Conservation (phyloP, 805 yeast species). For the Phaffomyces antillensis region DNA sequence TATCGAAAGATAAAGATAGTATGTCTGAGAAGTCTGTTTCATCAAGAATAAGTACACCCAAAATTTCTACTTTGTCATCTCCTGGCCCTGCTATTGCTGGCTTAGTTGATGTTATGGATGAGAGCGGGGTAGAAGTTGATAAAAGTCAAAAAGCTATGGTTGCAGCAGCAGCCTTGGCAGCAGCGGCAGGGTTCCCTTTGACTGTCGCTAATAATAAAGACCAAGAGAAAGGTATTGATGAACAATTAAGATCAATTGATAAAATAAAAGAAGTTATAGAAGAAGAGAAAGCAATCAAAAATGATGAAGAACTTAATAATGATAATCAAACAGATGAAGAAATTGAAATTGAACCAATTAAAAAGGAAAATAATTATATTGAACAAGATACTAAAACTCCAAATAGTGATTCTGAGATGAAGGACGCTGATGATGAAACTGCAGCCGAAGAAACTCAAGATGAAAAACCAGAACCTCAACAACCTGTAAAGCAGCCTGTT, state of each 20-base stretch:
- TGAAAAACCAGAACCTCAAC: conserved; percentile 6
- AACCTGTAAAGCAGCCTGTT: background rate
- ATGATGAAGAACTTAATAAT: background rate
- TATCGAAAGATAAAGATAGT: background rate
- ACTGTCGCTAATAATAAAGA: conserved; percentile 6
- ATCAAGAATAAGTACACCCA: conserved; percentile 6
- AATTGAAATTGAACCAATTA: background rate
- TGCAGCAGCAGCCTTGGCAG: conserved; percentile 77
- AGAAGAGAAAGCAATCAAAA: background rate
- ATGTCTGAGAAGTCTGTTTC: conserved; percentile 1
- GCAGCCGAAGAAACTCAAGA: conserved; percentile 13
- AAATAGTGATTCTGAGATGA: conserved; percentile 4
- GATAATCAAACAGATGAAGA: conserved; percentile 3
- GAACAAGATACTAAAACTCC: background rate
- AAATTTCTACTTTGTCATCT: conserved; percentile 24
- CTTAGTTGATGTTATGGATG: conserved; percentile 20
- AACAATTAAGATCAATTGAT: conserved; percentile 6
- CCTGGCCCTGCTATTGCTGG: conserved; percentile 45
- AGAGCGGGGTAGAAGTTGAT: conserved; percentile 11
- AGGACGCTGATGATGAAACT: conserved; percentile 7
- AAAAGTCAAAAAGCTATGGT: conserved; percentile 51
- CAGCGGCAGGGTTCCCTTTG: conserved; percentile 68
- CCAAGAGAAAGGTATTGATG: conserved; percentile 9
- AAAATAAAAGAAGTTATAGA: background rate
- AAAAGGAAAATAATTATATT: background rate